These are phyloP conservation scores for Paecilomyces niveus DNA, from an alignment of 2,329 filamentous ascomycete genomes.

Conservation along the genomic window DNA sequence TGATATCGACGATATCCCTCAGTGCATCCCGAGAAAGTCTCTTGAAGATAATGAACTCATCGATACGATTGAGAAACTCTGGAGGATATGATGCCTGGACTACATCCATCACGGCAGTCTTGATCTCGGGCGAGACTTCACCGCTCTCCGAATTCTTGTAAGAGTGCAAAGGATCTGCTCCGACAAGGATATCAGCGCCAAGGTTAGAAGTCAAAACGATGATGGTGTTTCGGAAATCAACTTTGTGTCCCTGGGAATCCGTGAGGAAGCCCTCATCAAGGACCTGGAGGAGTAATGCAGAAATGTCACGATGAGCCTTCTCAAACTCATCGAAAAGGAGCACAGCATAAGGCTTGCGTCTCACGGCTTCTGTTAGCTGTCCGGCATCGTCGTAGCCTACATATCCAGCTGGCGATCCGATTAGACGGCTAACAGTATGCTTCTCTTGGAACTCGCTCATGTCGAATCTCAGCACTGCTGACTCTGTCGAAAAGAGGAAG, in stretches of 20 bases:
- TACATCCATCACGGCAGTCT: slow-evolving; percentile 79
- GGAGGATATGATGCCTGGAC: slow-evolving; percentile 70
- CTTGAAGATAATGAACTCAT: slow-evolving; percentile 96
- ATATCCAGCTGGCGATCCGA: slow-evolving; percentile 88
- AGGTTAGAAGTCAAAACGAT: slow-evolving; percentile 96
- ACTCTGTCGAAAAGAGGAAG: slow-evolving; percentile 89
- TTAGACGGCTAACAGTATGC: slow-evolving; percentile 87
- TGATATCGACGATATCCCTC: slow-evolving; percentile 88
- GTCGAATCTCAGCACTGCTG: slow-evolving; percentile 87
- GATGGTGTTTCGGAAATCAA: slow-evolving; percentile 94
- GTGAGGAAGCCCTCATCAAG: slow-evolving; percentile 95
- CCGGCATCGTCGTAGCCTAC: slow-evolving; percentile 96
- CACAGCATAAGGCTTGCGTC: slow-evolving; percentile 90
- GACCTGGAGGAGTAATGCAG: slow-evolving; percentile 82
- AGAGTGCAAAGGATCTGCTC: slow-evolving; percentile 58
- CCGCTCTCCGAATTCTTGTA: slow-evolving; percentile 58
- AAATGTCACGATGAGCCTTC: slow-evolving; percentile 94
- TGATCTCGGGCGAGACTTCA: slow-evolving; percentile 65
- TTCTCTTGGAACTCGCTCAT: slow-evolving; percentile 99
- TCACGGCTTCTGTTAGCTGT: slow-evolving; percentile 89
- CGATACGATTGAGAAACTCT: slow-evolving; percentile 93
- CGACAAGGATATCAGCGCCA: slow-evolving; percentile 83
- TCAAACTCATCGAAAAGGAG: slow-evolving; percentile 96
- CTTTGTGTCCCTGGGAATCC: slow-evolving; percentile 89
- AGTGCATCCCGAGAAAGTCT: slow-evolving; percentile 70